Conservation (phyloP, 257 asterid genomes). For the Parsonsia alboflavescens region DNA sequence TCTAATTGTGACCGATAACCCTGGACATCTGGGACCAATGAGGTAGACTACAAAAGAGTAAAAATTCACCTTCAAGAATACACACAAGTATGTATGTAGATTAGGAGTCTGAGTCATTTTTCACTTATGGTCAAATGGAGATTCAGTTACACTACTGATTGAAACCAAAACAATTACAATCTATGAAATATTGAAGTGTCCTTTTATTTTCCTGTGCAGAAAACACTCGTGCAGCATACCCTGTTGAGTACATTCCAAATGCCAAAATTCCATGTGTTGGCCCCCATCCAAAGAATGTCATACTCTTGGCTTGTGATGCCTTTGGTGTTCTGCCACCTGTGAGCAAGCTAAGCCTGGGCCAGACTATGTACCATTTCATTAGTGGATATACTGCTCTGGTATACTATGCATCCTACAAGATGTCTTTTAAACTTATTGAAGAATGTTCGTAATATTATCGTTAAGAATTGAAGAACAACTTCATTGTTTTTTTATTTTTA, state of each 20-base stretch:
- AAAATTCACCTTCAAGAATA: too few species aligned
- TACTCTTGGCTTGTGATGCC: slow-evolving; percentile 81
- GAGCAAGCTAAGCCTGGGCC: slow-evolving; percentile 72
- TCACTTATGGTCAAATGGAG: not conserved
- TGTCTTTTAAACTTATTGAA: not conserved
- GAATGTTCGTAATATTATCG: too few species aligned
- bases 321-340: slow-evolving; percentile 90
- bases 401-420: not conserved
- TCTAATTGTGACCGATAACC: not conserved
- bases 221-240: slow-evolving; percentile 84
- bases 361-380: slow-evolving; percentile 82
- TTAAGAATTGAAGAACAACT: not conserved
- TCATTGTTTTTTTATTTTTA: not conserved
- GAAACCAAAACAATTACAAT: not conserved
- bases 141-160: not conserved
- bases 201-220: slow-evolving; percentile 32
- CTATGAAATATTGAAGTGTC: not conserved
- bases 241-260: slow-evolving; percentile 73
- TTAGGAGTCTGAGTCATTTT: not conserved
- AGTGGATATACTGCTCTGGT: slow-evolving; percentile 85
- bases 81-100: too few species aligned
- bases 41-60: not conserved
- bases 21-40: not conserved
- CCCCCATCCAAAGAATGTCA: slow-evolving; percentile 79
- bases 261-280: slow-evolving; percentile 82